These are phyloP conservation scores for Candida coquimbonensis DNA, from an alignment of 805 yeast species.

Conservation along the genomic window DNA sequence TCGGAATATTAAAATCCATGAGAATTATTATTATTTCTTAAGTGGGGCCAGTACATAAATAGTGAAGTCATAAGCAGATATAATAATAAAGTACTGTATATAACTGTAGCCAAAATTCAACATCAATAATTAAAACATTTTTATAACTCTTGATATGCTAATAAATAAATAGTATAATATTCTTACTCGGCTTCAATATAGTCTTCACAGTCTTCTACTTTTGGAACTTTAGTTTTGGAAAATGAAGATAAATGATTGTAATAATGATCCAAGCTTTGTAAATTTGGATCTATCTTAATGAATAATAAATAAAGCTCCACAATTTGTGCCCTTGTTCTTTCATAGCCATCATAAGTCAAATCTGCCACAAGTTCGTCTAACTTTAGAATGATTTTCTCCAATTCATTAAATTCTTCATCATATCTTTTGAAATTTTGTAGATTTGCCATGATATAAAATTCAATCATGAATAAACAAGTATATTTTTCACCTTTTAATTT, in stretches of 20 bases:
- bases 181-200: too few species aligned
- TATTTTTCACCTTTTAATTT: slow-evolving; percentile 18
- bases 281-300: not conserved
- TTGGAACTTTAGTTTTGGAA: slow-evolving; percentile 1
- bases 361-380: slow-evolving; percentile 4
- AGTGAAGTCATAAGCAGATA: too few species aligned
- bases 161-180: too few species aligned
- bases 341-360: slow-evolving; percentile 15
- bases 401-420: not conserved
- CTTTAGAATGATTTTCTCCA: slow-evolving; percentile 4
- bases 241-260: slow-evolving; percentile 7
- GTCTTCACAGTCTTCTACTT: not conserved
- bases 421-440: not conserved
- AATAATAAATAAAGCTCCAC: slow-evolving; percentile 15
- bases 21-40: too few species aligned
- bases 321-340: slow-evolving; percentile 16
- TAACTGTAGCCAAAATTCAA: too few species aligned
- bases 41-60: too few species aligned
- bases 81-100: too few species aligned
- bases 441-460: slow-evolving; percentile 15
- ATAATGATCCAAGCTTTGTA: slow-evolving; percentile 2
- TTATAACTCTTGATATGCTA: not conserved
- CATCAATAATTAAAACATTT: too few species aligned
- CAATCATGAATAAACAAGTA: slow-evolving; percentile 19
- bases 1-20: too few species aligned